Evolutionary conservation across 331 rosid species (phyloP).

Genomic region (Telfairia occidentalis): DNA sequence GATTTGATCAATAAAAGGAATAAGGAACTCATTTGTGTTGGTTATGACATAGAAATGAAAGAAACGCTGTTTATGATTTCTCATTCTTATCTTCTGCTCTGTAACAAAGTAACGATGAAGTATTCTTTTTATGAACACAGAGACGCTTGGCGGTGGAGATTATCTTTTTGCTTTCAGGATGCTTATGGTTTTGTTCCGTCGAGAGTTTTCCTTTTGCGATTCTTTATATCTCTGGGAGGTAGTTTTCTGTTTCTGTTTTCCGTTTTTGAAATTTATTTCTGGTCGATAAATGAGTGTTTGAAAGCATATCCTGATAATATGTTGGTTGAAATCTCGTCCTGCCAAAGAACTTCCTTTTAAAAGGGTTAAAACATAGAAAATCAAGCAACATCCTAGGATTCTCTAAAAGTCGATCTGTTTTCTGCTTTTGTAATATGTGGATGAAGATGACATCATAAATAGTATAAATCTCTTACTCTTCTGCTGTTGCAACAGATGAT

Average conservation of each 20-base stretch:
- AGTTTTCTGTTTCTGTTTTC: constrained; percentile 10
- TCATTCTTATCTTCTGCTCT: constrained; percentile 1
- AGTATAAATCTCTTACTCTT: background rate
- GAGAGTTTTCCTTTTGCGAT: constrained; percentile 96
- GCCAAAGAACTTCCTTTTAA: background rate
- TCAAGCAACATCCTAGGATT: background rate
- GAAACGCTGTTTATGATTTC: too few relatives aligned
- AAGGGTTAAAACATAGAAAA: background rate
- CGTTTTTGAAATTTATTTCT: background rate
- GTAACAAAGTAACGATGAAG: constrained; percentile 18
- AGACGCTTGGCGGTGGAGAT: constrained; percentile 93
- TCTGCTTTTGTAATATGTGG: background rate
- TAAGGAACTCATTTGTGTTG: too few relatives aligned
- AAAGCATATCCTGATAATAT: background rate
- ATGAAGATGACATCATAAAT: background rate
- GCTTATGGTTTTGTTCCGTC: constrained; percentile 98
- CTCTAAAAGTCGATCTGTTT: background rate
- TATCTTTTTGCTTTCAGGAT: constrained; percentile 95
- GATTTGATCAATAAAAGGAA: too few relatives aligned
- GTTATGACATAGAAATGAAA: too few relatives aligned
- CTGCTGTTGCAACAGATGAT: constrained; percentile 60
- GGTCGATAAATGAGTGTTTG: background rate
- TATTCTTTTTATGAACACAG: constrained; percentile 36
- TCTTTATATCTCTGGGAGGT: constrained; percentile 99
- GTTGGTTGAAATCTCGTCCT: background rate